Conservation (phyloP, 306 rosid genomes). For the Oemleria cerasiformis region DNA sequence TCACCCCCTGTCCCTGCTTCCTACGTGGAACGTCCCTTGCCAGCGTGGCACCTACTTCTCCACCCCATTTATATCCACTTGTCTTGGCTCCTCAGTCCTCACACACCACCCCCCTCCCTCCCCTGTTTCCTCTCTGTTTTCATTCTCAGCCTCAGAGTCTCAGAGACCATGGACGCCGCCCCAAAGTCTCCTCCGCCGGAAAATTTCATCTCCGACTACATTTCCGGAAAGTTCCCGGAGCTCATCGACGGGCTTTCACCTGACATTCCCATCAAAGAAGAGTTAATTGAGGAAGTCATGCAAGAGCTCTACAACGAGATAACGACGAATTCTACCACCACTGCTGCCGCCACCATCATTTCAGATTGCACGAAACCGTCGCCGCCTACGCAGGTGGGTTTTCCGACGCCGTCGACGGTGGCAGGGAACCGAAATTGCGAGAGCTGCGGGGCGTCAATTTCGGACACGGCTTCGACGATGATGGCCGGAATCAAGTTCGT, state of each 20-base stretch:
- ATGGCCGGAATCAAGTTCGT: constrained; percentile 27
- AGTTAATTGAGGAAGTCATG: constrained; percentile 33
- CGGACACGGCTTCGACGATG: constrained; percentile 28
- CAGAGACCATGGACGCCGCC: neutral
- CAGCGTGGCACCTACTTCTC: constrained; percentile 15
- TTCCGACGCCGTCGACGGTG: neutral
- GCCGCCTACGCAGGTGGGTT: neutral
- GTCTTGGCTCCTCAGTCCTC: neutral
- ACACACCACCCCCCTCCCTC: neutral
- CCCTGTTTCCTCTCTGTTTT: neutral
- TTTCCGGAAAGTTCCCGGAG: neutral
- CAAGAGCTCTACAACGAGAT: constrained; percentile 38
- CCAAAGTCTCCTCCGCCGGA: neutral
- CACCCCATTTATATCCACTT: constrained; percentile 1
- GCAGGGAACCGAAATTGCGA: constrained; percentile 4
- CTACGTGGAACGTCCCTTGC: constrained; percentile 22
- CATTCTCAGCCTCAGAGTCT: neutral
- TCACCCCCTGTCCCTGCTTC: neutral
- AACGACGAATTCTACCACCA: neutral
- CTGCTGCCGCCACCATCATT: neutral
- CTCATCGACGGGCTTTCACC: constrained; percentile 9
- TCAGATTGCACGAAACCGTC: neutral
- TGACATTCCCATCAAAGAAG: constrained; percentile 31
- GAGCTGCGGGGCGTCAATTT: constrained; percentile 33
- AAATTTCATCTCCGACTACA: neutral